These are phyloP conservation scores for Aspergillus oerlinghausenensis DNA, from an alignment of 2,329 filamentous ascomycete genomes.

Conservation along the genomic window DNA sequence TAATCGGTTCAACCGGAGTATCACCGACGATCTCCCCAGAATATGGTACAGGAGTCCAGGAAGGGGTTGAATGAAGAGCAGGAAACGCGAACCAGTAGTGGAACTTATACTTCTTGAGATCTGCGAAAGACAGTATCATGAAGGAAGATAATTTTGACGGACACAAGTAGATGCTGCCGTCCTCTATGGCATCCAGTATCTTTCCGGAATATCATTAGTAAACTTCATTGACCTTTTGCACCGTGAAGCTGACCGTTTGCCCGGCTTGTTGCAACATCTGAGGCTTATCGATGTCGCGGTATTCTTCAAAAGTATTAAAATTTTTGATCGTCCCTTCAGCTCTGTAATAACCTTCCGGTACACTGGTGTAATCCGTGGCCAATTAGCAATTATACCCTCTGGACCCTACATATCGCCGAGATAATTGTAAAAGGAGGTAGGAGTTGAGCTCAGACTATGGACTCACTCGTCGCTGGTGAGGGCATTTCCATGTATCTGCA, in stretches of 20 bases:
- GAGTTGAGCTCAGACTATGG: not conserved
- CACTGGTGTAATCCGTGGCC: conserved; percentile 41
- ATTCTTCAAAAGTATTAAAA: conserved; percentile 92
- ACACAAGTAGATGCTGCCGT: conserved; percentile 92
- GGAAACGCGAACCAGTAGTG: conserved; percentile 99
- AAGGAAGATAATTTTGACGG: conserved; percentile 89
- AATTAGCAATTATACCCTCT: not conserved
- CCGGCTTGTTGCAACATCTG: conserved; percentile 74
- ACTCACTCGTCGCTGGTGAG: conserved; percentile 77
- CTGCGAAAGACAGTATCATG: conserved; percentile 83
- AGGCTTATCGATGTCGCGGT: conserved; percentile 74
- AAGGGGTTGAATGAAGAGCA: conserved; percentile 80
- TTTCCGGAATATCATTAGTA: conserved; percentile 35
- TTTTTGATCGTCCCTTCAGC: conserved; percentile 94
- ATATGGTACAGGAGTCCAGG: conserved; percentile 61
- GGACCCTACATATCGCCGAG: not conserved
- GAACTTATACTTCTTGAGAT: conserved; percentile 95
- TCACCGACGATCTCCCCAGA: conserved; percentile 11
- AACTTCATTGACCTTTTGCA: not conserved
- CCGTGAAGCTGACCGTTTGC: conserved; percentile 57
- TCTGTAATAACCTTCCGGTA: conserved; percentile 67
- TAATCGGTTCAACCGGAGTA: conserved; percentile 15
- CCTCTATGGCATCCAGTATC: conserved; percentile 97
- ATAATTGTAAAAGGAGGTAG: not conserved
- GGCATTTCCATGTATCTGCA: conserved; percentile 86